Evolutionary conservation across 371 early-diverging fungal genomes (phyloP), one percentile per base, ranked within the genome.

Genomic region (Cokeromyces recurvatus): DNA sequence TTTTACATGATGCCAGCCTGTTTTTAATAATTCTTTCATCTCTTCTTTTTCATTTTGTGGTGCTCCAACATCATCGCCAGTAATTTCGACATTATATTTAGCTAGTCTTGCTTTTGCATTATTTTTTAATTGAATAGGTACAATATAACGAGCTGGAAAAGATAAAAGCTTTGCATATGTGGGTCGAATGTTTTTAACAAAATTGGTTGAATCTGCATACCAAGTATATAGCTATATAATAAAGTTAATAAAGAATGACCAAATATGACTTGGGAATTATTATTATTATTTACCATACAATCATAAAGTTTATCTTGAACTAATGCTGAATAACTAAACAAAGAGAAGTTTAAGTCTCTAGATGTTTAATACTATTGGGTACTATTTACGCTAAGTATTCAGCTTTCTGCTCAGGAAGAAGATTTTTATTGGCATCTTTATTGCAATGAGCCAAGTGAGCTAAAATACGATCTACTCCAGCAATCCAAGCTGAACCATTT

Each of bases 201-300:
- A 88, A 64, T 88, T 86, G 35, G 85, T 83, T 12, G 71, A 58
- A 50, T 86, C 87, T 5, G 78, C 68, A 51, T 82, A 84, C 87
- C 85, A 85, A 22, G 79, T 79, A 47, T 74, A 88, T 2, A 80
- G 38, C 81, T 80, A 43, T 2, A 44, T 4, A 42, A 40, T 4
- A 24, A 31, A 27, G 5, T 27, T 7, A 27, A 27, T 27, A 22
- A 50, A 17, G 19, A 21, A 51, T 39, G 22, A n/a, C n/a, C n/a
- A n/a, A n/a, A n/a, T n/a, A n/a, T n/a, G n/a, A n/a, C n/a, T n/a
- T n/a, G n/a, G n/a, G 27, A 4, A 38, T 2, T 43, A 17, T 38
- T 14, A 32, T n/a, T 38, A 0, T 27, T 38, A 15, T 41, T 47
- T 77, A 82, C 81, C 63, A 83, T 53, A 32, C 71, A 62, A 43